Percentiles rank a stretch among this genome's conserved stretches.
phyloP scores from a whole-genome alignment of 768 basidiomycete species.

The Trametes elegans region DNA sequence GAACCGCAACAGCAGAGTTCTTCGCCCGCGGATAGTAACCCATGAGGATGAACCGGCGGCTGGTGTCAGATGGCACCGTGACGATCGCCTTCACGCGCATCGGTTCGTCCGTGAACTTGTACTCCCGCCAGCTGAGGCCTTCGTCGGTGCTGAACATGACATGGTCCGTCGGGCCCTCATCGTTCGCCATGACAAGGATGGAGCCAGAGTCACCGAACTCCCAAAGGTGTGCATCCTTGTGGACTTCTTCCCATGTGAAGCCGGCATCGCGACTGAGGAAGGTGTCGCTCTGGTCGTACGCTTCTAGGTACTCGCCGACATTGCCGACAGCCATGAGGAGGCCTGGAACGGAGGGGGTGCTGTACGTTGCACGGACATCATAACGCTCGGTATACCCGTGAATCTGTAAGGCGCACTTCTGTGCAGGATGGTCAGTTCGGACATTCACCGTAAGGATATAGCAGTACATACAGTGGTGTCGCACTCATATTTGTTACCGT shows the following conservation, averaged over 20 bases:
- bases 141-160: slow-evolving; percentile 90
- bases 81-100: slow-evolving; percentile 76
- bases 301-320: slow-evolving; percentile 78
- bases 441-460: background rate
- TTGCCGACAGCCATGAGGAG: slow-evolving; percentile 96
- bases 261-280: slow-evolving; percentile 97
- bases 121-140: slow-evolving; percentile 85
- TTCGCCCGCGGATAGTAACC: slow-evolving; percentile 52
- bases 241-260: slow-evolving; percentile 97
- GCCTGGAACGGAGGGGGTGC: slow-evolving; percentile 88
- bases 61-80: slow-evolving; percentile 88
- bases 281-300: slow-evolving; percentile 87
- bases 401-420: slow-evolving; percentile 86
- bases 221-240: slow-evolving; percentile 97
- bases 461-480: slow-evolving; percentile 51
- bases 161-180: slow-evolving; percentile 89
- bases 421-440: background rate
- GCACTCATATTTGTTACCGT: slow-evolving; percentile 71
- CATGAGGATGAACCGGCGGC: slow-evolving; percentile 85
- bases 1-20: slow-evolving; percentile 61
- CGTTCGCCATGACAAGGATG: slow-evolving; percentile 89
- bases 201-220: slow-evolving; percentile 98
- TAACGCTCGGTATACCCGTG: slow-evolving; percentile 94
- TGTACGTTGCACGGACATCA: slow-evolving; percentile 91
- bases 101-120: slow-evolving; percentile 73